Base-by-base conservation (phyloP, 2,329 filamentous ascomycete species). In the Alternaria tenuissima region DNA sequence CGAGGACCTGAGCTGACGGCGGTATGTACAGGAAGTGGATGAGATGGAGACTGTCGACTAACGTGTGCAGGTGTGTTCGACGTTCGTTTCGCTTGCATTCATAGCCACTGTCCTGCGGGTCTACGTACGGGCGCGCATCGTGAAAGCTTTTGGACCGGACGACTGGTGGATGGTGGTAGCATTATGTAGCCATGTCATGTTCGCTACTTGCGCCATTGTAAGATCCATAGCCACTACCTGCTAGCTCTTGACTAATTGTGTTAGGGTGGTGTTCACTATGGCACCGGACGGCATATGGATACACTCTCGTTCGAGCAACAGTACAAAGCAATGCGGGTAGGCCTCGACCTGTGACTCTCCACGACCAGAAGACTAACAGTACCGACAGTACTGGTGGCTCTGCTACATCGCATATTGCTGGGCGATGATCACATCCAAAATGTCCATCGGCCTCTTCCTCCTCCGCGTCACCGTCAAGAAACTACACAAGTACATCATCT, bases 11-110 rank as follows among this genome's bases (percentile, higher is more conserved):
- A 71, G 55, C 61, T 77, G n/a, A 65, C 63, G 51, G 74, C 68
- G 34, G 74, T 76, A 72, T 62, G 74, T 68, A 39, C 12, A 16
- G 30, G 38, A 14, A 5, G 3, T 39, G n/a, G 26, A 47, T 4
- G 22, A 28, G 22, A 11, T 24, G 22, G 52, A 42, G 18, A 28
- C 12, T 8, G 9, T 49, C 28, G 9, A 38, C 63, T 70, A 42
- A 70, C n/a, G 24, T 43, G 11, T 43, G 20, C 36, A 75, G 72
- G 66, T 74, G 22, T 71, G 68, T 59, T 74, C 75, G 9, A 73
- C 77, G 12, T 81, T 82, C 56, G 70, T 81, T 47, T 71, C 73
- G 3, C 61, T 82, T n/a, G 79, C 81, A 0, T 69, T 78, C n/a
- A 44, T 78, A 8, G 73, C 79, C 16, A 77, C 77, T 7, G 53